Conservation (phyloP, 768 basidiomycete species). For the Tulasnella sp. region DNA sequence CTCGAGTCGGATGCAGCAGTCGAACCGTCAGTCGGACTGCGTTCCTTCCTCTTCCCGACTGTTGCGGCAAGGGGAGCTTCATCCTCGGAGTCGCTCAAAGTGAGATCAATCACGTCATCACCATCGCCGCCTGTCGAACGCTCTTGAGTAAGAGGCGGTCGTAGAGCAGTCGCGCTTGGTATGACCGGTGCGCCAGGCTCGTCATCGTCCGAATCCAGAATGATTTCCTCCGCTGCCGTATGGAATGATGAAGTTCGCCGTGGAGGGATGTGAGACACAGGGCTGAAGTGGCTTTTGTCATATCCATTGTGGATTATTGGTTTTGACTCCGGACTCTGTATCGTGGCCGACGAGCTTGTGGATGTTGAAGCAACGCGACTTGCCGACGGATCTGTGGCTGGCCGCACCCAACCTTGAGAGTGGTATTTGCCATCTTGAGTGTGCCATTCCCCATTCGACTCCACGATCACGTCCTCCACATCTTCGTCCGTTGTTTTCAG, state of each 20-base stretch:
- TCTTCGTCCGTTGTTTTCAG: conserved; percentile 69
- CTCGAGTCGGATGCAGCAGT: not conserved
- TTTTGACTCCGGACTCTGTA: not conserved
- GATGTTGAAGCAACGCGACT: conserved; percentile 6
- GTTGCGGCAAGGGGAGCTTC: conserved; percentile 45
- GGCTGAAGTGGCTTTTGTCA: not conserved
- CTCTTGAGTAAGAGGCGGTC: not conserved
- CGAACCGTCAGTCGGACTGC: conserved; percentile 41
- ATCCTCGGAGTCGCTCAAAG: conserved; percentile 67
- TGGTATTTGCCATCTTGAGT: conserved; percentile 82
- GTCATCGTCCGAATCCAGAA: conserved; percentile 65
- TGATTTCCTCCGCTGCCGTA: conserved; percentile 54
- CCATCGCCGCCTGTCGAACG: conserved; percentile 22
- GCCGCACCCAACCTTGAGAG: conserved; percentile 60
- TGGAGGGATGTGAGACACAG: not conserved
- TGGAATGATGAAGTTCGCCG: conserved; percentile 40
- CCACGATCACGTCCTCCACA: conserved; percentile 89
- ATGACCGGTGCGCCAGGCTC: conserved; percentile 55
- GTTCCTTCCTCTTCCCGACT: conserved; percentile 46
- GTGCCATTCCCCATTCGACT: conserved; percentile 95
- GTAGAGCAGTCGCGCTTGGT: conserved; percentile 9
- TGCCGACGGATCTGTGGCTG: not conserved
- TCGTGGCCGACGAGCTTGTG: not conserved
- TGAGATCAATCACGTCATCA: conserved; percentile 75
- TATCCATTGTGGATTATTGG: not conserved